Evolutionary conservation across 352 stramenopile genomes (phyloP).

Genomic region (Aphanomyces stellatus): DNA sequence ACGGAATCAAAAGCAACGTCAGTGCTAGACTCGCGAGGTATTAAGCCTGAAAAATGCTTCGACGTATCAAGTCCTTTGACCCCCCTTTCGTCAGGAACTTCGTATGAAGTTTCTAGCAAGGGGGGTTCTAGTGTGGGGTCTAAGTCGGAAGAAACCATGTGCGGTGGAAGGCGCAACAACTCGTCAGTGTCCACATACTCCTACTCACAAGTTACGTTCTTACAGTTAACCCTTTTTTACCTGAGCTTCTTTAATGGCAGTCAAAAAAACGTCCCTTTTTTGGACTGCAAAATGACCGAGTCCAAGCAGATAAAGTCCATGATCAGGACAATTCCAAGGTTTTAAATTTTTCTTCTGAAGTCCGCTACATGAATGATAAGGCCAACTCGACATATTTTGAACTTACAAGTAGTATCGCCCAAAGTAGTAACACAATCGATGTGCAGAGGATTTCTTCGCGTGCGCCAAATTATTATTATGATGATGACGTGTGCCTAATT

Average conservation of each 20-base stretch:
- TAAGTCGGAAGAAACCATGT: conserved; percentile 1
- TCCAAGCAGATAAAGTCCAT: not conserved
- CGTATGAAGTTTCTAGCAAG: not conserved
- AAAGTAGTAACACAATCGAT: conserved; percentile 1
- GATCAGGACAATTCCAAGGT: not conserved
- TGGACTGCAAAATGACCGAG: not conserved
- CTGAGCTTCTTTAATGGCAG: not conserved
- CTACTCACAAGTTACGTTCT: not conserved
- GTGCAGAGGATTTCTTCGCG: not conserved
- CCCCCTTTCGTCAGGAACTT: not conserved
- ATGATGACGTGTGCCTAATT: not conserved
- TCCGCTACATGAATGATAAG: not conserved
- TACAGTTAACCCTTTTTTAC: not conserved
- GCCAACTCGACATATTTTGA: not conserved
- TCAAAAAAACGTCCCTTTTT: not conserved
- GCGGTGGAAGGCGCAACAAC: not conserved
- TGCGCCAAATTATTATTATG: not conserved
- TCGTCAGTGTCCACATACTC: not conserved
- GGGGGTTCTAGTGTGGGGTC: not conserved
- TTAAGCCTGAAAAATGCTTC: not conserved
- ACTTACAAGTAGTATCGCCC: conserved; percentile 1
- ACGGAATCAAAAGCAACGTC: not conserved
- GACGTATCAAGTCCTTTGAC: not conserved
- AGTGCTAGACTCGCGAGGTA: not conserved
- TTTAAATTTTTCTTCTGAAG: not conserved